Base-by-base conservation (phyloP, 768 basidiomycete species). In the Rhodosporidiobolus odoratus region DNA sequence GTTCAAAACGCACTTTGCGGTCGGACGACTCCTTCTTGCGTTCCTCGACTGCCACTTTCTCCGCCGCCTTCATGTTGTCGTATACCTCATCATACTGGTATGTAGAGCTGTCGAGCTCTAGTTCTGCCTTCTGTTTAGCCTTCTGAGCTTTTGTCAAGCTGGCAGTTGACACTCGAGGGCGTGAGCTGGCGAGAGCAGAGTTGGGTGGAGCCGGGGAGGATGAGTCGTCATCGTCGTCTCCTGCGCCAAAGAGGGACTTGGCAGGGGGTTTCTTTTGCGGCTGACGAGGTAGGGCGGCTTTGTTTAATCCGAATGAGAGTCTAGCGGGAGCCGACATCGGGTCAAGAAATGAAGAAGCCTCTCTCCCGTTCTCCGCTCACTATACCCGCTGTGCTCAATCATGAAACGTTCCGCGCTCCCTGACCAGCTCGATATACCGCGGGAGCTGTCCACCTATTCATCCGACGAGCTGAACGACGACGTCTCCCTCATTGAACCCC, bases 81-180 rank as follows among this genome's bases (percentile, higher is more conserved):
- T 88, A 98, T 7, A 98, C 87, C 80, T 91, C 93, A 78, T 99
- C 96, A 77, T 99, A 99, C 79, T 94, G 87, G 79, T 89, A 98
- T 7, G 94, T 90, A 0, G 88, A 88, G 52, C 84, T 78, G 75
- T 98, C 95, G 5, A 92, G 82, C 71, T 83, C 83, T 81, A 87
- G 85, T 79, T 94, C 93, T 59, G 85, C 85, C 71, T 90, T 87
- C 81, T 94, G 86, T 73, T 85, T 85, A 77, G 87, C 52, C 68
- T 65, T 68, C 40, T 72, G 66, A 1, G 61, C 65, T 32, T 60
- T 65, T 2, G 73, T 69, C n/a, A 75, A 45, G 15, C 40, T 69
- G 3, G 75, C 70, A 9, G 69, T 75, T 32, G 65, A 68, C 3
- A 71, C 64, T 30, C 53, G 53, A 1, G 64, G 53, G 12, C 43